A percentile compares a stretch with the other conserved stretches of the same genome.
phyloP scores from a whole-genome alignment of 2,329 filamentous ascomycete species.

The Aspergillus novoparasiticus region DNA sequence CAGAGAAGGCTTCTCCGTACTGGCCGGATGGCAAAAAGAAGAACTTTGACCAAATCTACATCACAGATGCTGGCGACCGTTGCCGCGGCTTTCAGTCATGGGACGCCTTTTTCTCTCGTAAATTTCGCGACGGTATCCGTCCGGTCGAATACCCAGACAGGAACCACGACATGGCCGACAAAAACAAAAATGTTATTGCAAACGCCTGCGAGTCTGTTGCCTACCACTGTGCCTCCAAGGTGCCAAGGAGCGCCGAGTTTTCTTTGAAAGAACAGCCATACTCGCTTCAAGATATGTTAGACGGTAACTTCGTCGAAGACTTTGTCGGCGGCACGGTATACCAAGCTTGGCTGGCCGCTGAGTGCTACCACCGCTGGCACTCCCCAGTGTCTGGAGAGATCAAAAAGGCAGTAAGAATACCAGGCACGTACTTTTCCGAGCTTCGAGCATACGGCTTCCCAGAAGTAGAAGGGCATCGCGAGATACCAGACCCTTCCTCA shows the following conservation, averaged over 20 bases:
- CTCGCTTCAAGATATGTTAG: conserved; percentile 61
- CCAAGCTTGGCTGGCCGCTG: conserved; percentile 65
- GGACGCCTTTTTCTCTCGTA: no score
- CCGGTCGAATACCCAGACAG: conserved; percentile 52
- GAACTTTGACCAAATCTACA: no score
- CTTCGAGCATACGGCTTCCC: conserved; percentile 40
- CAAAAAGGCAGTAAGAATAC: conserved; percentile 54
- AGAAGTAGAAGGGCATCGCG: conserved; percentile 2
- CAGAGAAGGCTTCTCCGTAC: no score
- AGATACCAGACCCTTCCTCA: conserved; percentile 25
- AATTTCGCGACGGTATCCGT: conserved; percentile 31
- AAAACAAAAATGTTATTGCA: conserved; percentile 46
- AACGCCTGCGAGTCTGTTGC: conserved; percentile 63
- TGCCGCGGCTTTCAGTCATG: no score
- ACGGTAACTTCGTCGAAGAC: conserved; percentile 51
- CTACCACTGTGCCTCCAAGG: conserved; percentile 52
- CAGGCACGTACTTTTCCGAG: conserved; percentile 67
- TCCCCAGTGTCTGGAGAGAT: conserved; percentile 62
- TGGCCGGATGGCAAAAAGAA: no score
- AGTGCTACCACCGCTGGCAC: conserved; percentile 71
- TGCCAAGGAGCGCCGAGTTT: conserved; percentile 60
- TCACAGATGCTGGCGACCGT: no score
- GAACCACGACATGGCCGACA: neutral
- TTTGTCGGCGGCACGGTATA: conserved; percentile 66
- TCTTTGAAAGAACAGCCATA: conserved; percentile 69